Percentiles rank a stretch among this genome's conserved stretches.
Evolutionary conservation across 2,329 filamentous ascomycete species (phyloP).

Genomic region (Sphaerulina musiva): DNA sequence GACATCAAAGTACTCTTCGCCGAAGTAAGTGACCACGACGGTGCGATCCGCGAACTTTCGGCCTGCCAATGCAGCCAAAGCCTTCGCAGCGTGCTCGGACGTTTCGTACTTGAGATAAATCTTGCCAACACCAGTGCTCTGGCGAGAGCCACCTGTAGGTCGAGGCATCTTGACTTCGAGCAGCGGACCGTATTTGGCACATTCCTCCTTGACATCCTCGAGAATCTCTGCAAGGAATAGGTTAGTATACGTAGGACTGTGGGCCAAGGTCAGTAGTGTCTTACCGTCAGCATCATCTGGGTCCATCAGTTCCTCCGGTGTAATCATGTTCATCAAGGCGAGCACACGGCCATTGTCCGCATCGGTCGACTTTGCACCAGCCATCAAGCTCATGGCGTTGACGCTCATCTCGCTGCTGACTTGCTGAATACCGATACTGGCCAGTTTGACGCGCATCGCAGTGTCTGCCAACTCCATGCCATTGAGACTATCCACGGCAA

Average conservation of each 20-base stretch:
- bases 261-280: slow-evolving; percentile 19
- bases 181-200: slow-evolving; percentile 79
- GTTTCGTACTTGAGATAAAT: slow-evolving; percentile 93
- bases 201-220: slow-evolving; percentile 90
- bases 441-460: slow-evolving; percentile 76
- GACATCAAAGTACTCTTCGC: slow-evolving; percentile 96
- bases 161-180: slow-evolving; percentile 88
- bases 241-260: slow-evolving; percentile 1
- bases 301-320: slow-evolving; percentile 86
- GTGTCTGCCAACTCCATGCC: slow-evolving; percentile 89
- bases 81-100: slow-evolving; percentile 70
- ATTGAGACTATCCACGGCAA: slow-evolving; percentile 84
- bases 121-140: slow-evolving; percentile 87
- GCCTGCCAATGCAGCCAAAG: slow-evolving; percentile 81
- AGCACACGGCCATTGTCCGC: slow-evolving; percentile 79
- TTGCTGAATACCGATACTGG: slow-evolving; percentile 90
- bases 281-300: slow-evolving; percentile 90
- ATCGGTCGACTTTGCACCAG: slow-evolving; percentile 68
- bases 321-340: slow-evolving; percentile 97
- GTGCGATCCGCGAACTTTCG: slow-evolving; percentile 95
- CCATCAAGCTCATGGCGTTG: slow-evolving; percentile 95
- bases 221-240: slow-evolving; percentile 66
- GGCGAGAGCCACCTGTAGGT: slow-evolving; percentile 72
- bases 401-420: slow-evolving; percentile 93
- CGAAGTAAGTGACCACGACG: slow-evolving; percentile 93